Conservation (phyloP, 2,329 filamentous ascomycete species). For the Rhynchosporium graminicola region DNA sequence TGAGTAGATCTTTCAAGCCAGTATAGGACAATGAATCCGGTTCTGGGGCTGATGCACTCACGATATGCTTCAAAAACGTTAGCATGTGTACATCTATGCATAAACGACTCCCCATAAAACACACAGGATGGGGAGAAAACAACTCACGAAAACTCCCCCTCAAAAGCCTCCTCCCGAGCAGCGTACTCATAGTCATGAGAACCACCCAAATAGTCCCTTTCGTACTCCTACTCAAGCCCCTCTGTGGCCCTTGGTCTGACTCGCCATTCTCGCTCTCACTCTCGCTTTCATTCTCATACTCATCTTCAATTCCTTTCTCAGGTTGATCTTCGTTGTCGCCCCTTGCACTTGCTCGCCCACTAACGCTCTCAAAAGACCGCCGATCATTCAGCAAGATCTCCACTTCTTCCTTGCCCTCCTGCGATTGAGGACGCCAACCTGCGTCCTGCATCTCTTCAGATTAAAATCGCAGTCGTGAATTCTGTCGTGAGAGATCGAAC, state of each 20-base stretch:
- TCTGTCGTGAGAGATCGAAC: too few relatives aligned
- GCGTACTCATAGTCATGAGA: constrained; percentile 27
- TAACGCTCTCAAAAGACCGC: constrained; percentile 3
- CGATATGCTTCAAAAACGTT: constrained; percentile 27
- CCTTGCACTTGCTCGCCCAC: not conserved
- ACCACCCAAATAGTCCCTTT: constrained; percentile 30
- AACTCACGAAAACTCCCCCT: constrained; percentile 35
- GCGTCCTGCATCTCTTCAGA: constrained; percentile 2
- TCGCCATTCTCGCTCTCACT: not conserved
- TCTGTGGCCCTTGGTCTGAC: not conserved
- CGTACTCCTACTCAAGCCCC: constrained; percentile 20
- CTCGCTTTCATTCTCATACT: constrained; percentile 5
- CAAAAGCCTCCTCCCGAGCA: constrained; percentile 33
- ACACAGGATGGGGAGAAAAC: not conserved
- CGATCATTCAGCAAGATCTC: constrained; percentile 8
- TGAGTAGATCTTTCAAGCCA: not conserved
- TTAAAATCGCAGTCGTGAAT: too few relatives aligned
- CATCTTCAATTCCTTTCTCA: not conserved
- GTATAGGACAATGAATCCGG: not conserved
- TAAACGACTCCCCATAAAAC: not conserved
- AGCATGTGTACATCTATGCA: constrained; percentile 14
- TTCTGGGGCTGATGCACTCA: constrained; percentile 20
- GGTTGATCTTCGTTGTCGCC: not conserved
- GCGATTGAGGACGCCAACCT: constrained; percentile 7
- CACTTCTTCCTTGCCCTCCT: constrained; percentile 1